Conservation (phyloP, 208 protist genomes). For the Leishmania guyanensis region DNA sequence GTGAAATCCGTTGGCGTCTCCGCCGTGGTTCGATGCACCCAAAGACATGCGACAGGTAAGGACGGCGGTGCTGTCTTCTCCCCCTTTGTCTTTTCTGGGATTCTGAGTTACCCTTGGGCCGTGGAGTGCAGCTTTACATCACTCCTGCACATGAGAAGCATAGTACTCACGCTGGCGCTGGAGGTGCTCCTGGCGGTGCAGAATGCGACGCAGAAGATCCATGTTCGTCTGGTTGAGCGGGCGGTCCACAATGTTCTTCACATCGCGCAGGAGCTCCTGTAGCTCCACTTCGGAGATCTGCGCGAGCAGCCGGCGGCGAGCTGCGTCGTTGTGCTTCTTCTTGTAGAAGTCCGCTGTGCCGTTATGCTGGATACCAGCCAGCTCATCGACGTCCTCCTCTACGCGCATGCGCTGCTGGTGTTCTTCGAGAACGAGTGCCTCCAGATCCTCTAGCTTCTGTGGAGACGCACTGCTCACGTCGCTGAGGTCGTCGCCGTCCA, state of each 20-base stretch:
- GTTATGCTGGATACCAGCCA: conserved; percentile 46
- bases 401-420: conserved; percentile 59
- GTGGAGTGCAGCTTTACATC: not conserved
- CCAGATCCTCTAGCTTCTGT: conserved; percentile 74
- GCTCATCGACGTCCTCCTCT: conserved; percentile 63
- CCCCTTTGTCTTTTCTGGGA: not conserved
- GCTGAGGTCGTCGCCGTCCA: conserved; percentile 31
- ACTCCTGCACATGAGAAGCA: conserved; percentile 20
- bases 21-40: not conserved
- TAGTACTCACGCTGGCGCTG: conserved; percentile 49
- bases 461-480: conserved; percentile 65
- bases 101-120: not conserved
- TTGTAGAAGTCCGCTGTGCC: conserved; percentile 61
- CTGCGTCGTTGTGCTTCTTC: conserved; percentile 38
- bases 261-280: conserved; percentile 63
- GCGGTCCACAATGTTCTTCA: conserved; percentile 53
- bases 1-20: not conserved
- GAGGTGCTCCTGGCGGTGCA: conserved; percentile 57
- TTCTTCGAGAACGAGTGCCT: conserved; percentile 72
- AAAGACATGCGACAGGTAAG: not conserved
- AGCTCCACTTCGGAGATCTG: conserved; percentile 55
- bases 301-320: conserved; percentile 31
- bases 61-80: not conserved
- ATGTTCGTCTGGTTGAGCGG: conserved; percentile 85
- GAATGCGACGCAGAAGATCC: conserved; percentile 57